phyloP scores from a whole-genome alignment of 2,329 filamentous ascomycete genomes.

The Phyllosticta ampelicida region DNA sequence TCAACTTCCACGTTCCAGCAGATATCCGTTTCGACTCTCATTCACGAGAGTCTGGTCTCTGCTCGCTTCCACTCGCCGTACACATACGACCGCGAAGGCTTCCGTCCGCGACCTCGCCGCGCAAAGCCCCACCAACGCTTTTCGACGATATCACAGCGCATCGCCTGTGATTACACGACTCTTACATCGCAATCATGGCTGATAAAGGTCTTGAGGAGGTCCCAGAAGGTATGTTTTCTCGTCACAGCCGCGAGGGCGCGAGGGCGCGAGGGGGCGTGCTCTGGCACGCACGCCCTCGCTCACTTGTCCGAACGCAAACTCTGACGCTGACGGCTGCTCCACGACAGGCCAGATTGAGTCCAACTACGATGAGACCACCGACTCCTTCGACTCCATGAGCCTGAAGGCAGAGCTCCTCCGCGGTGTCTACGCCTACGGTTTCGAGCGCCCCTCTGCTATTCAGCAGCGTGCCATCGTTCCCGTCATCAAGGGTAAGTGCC shows the following conservation, averaged over 20 bases:
- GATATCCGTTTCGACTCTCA: constrained; percentile 35
- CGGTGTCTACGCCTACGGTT: constrained; percentile 99
- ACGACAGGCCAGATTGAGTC: constrained; percentile 92
- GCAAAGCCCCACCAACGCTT: constrained; percentile 26
- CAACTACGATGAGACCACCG: constrained; percentile 99
- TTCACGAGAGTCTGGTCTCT: constrained; percentile 38
- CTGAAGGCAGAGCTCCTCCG: constrained; percentile 95
- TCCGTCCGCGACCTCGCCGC: constrained; percentile 31
- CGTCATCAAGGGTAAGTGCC: constrained; percentile 86
- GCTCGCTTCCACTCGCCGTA: constrained; percentile 25
- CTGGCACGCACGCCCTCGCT: constrained; percentile 1
- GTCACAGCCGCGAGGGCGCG: neutral
- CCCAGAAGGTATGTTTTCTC: constrained; percentile 69
- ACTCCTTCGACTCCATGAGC: constrained; percentile 98
- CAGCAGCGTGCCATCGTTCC: constrained; percentile 99
- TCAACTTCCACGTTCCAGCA: constrained; percentile 22
- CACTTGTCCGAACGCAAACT: neutral
- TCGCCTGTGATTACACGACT: constrained; percentile 56
- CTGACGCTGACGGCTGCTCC: constrained; percentile 16
- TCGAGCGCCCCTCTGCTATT: constrained; percentile 98
- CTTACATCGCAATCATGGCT: constrained; percentile 85
- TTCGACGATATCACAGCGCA: constrained; percentile 31
- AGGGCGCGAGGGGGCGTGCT: neutral
- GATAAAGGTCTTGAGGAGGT: constrained; percentile 97
- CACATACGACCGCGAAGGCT: constrained; percentile 25